These are phyloP conservation scores for Fusarium drepaniforme DNA, from an alignment of 2,329 filamentous ascomycete species.

Conservation along the genomic window DNA sequence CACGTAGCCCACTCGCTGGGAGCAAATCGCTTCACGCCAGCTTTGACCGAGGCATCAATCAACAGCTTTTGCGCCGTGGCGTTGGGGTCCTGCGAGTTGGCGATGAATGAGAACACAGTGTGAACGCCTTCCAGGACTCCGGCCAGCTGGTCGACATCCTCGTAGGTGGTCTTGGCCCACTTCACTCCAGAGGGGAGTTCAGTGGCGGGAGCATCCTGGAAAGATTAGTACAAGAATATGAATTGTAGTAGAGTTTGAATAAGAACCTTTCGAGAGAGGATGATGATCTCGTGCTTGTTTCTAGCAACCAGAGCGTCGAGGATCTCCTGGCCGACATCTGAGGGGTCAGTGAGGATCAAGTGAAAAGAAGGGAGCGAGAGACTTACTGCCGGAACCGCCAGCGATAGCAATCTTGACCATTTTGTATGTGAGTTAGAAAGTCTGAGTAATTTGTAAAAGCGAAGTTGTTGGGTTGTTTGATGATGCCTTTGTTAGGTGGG, in stretches of 20 bases:
- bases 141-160: conserved; percentile 46
- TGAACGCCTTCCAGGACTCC: conserved; percentile 59
- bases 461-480: background rate
- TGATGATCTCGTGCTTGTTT: conserved; percentile 64
- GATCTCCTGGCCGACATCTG: conserved; percentile 66
- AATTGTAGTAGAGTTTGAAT: background rate
- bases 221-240: background rate
- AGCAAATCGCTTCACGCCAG: conserved; percentile 71
- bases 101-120: conserved; percentile 66
- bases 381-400: conserved; percentile 38
- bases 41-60: conserved; percentile 68
- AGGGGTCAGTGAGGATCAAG: background rate
- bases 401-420: conserved; percentile 43
- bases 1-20: conserved; percentile 69
- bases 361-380: no score
- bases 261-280: conserved; percentile 61
- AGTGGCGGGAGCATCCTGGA: conserved; percentile 16
- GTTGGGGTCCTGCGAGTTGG: conserved; percentile 47
- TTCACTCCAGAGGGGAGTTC: conserved; percentile 15
- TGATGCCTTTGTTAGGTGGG: background rate
- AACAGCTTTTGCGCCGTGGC: conserved; percentile 55
- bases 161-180: conserved; percentile 49
- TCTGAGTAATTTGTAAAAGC: background rate
- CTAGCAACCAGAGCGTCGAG: conserved; percentile 61
- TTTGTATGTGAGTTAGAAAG: background rate